Evolutionary conservation across 164 flowering plant species (phyloP), one percentile per base, ranked within the genome.

Genomic region (Berberis thunbergii): DNA sequence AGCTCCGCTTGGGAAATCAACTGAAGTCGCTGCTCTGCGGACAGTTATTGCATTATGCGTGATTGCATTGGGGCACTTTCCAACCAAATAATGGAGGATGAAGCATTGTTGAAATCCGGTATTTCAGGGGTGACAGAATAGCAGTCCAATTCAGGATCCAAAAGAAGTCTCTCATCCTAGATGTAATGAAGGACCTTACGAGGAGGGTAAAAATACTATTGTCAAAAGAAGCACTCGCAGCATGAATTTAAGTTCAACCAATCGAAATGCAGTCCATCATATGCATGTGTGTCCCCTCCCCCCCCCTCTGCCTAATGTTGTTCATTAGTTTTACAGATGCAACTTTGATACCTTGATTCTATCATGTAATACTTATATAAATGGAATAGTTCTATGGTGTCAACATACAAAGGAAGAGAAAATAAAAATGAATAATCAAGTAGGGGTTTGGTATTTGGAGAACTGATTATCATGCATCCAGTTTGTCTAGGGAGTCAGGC

Each of bases 1-100:
- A 69, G 89, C 97, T 70, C 97, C 97, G 13, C 81, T 91, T 2
- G 98, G 98, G 50, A 61, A 72, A 67, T 69, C 84, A 45, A 88
- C 70, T 60, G 98, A 90, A 70, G 61, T 82, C 10, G 79, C 83
- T 54, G 79, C 80, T 45, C 74, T 88, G 40, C 96, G 93, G 43
- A 84, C 91, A 3, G 45, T 86, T 4, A 79, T 87, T 65, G 97
- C 93, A 0, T 70, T 91, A 3, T 90, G 93, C 65, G 87, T 81
- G 54, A 87, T 90, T 57, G 89, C 84, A 2, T 76, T 90, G 40
- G 81, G 69, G 45, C 87, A 83, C 62, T 88, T 90, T 72, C 98
- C 97, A 1, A 88, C 97, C 7, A 84, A 87, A 75, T 88, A 66
- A 80, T 84, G 88, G 96, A 90, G 67, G 97, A 90, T 63, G 91